phyloP scores from a whole-genome alignment of 2,329 filamentous ascomycete genomes.

The Claviceps humidiphila region DNA sequence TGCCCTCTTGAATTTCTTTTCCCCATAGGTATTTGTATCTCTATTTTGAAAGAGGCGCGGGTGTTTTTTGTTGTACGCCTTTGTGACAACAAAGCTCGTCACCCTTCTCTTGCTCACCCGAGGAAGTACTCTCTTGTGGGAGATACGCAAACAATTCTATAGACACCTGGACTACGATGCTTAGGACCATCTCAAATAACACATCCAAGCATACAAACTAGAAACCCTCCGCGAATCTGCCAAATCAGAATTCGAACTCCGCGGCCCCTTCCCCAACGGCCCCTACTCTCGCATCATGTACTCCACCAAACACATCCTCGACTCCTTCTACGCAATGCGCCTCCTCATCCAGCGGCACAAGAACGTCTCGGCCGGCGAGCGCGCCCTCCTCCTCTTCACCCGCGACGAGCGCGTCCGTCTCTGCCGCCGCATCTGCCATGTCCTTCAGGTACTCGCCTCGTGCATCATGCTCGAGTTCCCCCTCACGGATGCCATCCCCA shows the following conservation, averaged over 20 bases:
- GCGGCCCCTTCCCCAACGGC: constrained; percentile 69
- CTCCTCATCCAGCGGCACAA: constrained; percentile 75
- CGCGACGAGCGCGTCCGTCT: constrained; percentile 65
- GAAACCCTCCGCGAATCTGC: constrained; percentile 62
- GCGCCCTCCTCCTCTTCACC: constrained; percentile 67
- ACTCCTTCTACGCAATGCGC: constrained; percentile 94
- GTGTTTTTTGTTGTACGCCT: no score
- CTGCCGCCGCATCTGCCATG: constrained; percentile 80
- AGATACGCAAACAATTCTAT: no score
- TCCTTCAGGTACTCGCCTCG: constrained; percentile 74
- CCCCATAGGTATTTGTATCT: neutral
- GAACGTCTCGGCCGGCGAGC: constrained; percentile 64
- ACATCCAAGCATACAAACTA: constrained; percentile 42
- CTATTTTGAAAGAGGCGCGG: neutral
- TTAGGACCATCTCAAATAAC: neutral
- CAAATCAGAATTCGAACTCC: constrained; percentile 75
- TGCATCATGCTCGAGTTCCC: constrained; percentile 93
- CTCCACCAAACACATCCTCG: constrained; percentile 72
- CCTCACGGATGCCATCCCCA: constrained; percentile 76
- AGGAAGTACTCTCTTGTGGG: no score
- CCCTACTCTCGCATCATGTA: constrained; percentile 63
- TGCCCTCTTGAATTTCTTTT: neutral
- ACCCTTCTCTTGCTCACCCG: no score
- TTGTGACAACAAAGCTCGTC: no score
- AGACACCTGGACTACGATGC: no score